Evolutionary conservation across 2,329 filamentous ascomycete genomes (phyloP), one percentile per base, ranked within the genome.

Genomic region (Diaporthe batatas): DNA sequence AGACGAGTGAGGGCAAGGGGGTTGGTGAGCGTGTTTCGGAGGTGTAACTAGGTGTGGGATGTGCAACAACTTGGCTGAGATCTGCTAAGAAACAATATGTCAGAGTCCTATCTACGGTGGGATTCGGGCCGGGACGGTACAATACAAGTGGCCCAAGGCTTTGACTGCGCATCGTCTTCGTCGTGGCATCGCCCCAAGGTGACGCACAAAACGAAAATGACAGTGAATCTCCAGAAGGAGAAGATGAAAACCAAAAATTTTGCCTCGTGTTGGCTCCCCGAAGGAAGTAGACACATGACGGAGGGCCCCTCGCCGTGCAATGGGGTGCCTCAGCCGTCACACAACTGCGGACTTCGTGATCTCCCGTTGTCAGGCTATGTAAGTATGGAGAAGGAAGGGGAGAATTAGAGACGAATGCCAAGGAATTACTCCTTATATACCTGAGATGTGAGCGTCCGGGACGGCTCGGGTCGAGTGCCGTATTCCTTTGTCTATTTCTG

Each of bases 1-100:
- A 77, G 47, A 73, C 73, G 65, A 79, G 78, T n/a, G 79, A 82
- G 70, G 81, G 81, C 2, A 67, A 78, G 44, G 79, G 79, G 3
- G 79, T 82, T 42, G 74, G 71, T 16, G 54, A n/a, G 3, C 3
- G 21, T 39, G 47, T 2, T 36, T 44, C 14, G 12, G 21, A 47
- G 64, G 53, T n/a, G 42, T 59, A 5, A n/a, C 23, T 47, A 5
- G 16, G 18, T 12, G 16, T 23, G 25, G 47, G 21, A 18, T 32
- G 57, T 49, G 5, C n/a, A 23, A 4, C 16, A n/a, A 10, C 10
- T 42, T 10, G 25, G 18, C 34, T 32, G 18, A 12, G 7, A 21
- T 57, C 18, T 25, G 25, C 36, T 8, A 36, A 23, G 14, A 18
- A 36, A 23, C 7, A 18, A 21, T 62, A 4, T 44, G 39, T 16